Evolutionary conservation across 306 rosid genomes (phyloP).

Genomic region (Casuarina cunninghamiana): DNA sequence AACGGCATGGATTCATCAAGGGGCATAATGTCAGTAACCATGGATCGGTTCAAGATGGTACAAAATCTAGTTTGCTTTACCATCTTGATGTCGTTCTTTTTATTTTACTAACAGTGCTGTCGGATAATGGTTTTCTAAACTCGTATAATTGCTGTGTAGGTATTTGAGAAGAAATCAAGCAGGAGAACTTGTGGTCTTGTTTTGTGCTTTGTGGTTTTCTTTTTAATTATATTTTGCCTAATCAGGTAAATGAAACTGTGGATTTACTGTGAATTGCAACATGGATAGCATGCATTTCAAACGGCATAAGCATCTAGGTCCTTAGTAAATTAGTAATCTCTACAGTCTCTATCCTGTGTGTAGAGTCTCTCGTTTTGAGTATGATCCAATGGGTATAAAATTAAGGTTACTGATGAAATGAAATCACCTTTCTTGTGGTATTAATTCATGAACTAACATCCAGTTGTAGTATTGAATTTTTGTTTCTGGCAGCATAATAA

Average conservation of each 20-base stretch:
- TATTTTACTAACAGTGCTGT: constrained; percentile 22
- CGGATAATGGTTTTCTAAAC: constrained; percentile 21
- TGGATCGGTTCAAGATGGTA: constrained; percentile 96
- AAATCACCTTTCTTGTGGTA: not conserved
- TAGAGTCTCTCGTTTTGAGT: not conserved
- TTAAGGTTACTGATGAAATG: not conserved
- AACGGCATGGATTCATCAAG: constrained; percentile 85
- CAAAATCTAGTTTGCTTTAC: constrained; percentile 2
- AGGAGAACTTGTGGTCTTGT: constrained; percentile 71
- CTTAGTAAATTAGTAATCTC: not conserved
- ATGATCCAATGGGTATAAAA: not conserved
- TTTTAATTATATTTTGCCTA: constrained; percentile 67
- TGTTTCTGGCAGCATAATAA: not conserved
- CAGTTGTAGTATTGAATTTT: not conserved
- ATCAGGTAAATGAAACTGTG: constrained; percentile 54
- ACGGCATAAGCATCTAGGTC: not conserved
- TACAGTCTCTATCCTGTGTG: not conserved
- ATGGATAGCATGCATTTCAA: not conserved
- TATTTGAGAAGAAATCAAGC: constrained; percentile 80
- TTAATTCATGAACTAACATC: not conserved
- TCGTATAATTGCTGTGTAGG: constrained; percentile 51
- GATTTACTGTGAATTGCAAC: constrained; percentile 5
- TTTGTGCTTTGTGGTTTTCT: constrained; percentile 59
- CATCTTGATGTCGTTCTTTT: constrained; percentile 8
- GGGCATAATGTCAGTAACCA: constrained; percentile 91